Evolutionary conservation across 805 yeast species (phyloP), one percentile per base, ranked within the genome.

Genomic region (Cyberlindnera meyerae): DNA sequence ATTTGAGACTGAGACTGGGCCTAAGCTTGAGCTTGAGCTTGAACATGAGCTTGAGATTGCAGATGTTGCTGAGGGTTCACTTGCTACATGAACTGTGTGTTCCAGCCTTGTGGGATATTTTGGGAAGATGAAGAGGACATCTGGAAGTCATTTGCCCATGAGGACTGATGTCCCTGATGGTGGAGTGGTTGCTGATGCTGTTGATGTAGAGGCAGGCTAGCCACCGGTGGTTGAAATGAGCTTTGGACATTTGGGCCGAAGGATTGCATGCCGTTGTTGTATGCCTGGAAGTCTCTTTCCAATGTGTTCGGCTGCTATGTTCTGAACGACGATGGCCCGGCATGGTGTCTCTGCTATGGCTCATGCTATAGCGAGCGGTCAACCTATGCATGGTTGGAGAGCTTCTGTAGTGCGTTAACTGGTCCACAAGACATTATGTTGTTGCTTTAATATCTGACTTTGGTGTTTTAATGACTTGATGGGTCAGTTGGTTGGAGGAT

Each of bases 401-500:
- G 46, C 33, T 52, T 45, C 37, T 51, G 52, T 5, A 52, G 39
- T 2, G 57, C 44, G 38, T 51, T 52, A 4, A 48, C 37, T 26
- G 57, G 57, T 12, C 55, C 57, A 39, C 57, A 52, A 13, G 45
- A 41, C 48, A 44, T 44, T 9, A n/a, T n/a, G n/a, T n/a, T n/a
- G 8, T 27, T 5, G 8, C 4, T 20, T 11, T 18, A 11, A 20
- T 13, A n/a, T n/a, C 2, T 33, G 24, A 6, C 16, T 17, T 12
- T 26, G 16, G 17, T 16, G 34, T 24, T 31, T 18, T 14, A 15
- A 21, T 21, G n/a, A 21, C 11, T 21, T 21, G 24, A 21, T 21
- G 11, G 24, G 24, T 21, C 24, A 21, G 24, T 21, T 11, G 22
- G 9, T 20, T 20, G 22, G 22, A 8, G 22, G 22, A 7, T 7